Evolutionary conservation across 169 alveolate species (phyloP).

Genomic region (Eimeria praecox): DNA sequence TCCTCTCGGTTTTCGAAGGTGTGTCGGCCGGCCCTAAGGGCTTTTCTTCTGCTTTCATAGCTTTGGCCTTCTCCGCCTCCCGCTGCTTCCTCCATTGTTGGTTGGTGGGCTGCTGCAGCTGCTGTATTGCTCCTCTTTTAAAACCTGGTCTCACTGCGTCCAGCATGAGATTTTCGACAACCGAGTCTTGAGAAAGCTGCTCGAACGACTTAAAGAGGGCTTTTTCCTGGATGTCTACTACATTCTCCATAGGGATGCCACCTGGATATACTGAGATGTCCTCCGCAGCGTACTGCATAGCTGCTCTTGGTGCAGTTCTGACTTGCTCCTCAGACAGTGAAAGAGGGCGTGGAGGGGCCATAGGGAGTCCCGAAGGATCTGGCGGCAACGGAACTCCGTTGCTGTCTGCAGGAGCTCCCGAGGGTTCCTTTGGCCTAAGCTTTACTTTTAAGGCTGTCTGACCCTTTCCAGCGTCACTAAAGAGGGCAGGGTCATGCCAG

Average conservation of each 20-base stretch:
- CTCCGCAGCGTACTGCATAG: constrained; percentile 37
- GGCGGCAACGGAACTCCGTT: constrained; percentile 19
- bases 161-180: constrained; percentile 72
- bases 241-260: constrained; percentile 33
- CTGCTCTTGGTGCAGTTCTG: constrained; percentile 40
- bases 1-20: not conserved
- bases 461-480: constrained; percentile 65
- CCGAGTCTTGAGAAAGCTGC: constrained; percentile 19
- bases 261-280: constrained; percentile 61
- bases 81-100: constrained; percentile 55
- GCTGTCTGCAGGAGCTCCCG: not conserved
- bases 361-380: constrained; percentile 64
- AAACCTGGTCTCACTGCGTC: constrained; percentile 72
- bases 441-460: constrained; percentile 53
- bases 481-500: constrained; percentile 60
- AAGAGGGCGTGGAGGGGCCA: constrained; percentile 52
- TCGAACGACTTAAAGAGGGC: constrained; percentile 15
- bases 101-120: constrained; percentile 67
- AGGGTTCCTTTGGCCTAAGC: constrained; percentile 22
- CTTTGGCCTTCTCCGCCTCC: not conserved
- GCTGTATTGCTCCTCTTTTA: constrained; percentile 43
- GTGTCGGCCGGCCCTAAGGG: not conserved
- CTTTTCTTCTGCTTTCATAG: not conserved
- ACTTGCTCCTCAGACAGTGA: constrained; percentile 48
- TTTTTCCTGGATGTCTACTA: constrained; percentile 64